These are phyloP conservation scores for Penicillium samsonianum DNA, from an alignment of 495 filamentous ascomycete species.

Conservation along the genomic window DNA sequence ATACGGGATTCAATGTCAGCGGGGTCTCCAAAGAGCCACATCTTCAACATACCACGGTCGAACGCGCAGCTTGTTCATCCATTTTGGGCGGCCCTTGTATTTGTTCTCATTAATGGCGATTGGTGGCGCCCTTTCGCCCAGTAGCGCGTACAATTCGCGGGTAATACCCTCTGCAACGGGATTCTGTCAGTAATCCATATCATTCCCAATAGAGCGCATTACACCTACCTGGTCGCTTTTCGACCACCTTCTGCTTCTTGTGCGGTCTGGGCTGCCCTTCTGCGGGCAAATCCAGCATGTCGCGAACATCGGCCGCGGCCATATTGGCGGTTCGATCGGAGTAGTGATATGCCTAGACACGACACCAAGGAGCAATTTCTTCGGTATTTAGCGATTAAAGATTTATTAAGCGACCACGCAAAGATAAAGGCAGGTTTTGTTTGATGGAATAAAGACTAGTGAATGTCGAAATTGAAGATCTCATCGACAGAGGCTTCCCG, in stretches of 20 bases:
- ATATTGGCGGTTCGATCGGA: slow-evolving; percentile 44
- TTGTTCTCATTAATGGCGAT: slow-evolving; percentile 67
- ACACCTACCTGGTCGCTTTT: slow-evolving; percentile 64
- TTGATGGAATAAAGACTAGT: slow-evolving; percentile 9
- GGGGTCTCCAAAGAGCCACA: background rate
- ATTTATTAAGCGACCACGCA: background rate
- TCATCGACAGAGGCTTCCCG: slow-evolving; percentile 24
- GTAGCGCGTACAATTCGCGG: slow-evolving; percentile 64
- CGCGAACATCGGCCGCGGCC: slow-evolving; percentile 79
- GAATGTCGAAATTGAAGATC: slow-evolving; percentile 18
- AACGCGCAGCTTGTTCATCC: slow-evolving; percentile 54
- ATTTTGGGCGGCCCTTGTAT: slow-evolving; percentile 64
- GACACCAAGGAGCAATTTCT: background rate
- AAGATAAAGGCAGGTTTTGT: background rate
- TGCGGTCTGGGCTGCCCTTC: slow-evolving; percentile 62
- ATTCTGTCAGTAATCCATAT: slow-evolving; percentile 13
- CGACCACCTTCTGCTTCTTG: slow-evolving; percentile 76
- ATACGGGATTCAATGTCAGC: slow-evolving; percentile 5
- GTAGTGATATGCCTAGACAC: slow-evolving; percentile 6
- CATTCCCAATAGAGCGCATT: background rate
- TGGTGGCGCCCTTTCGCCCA: slow-evolving; percentile 68
- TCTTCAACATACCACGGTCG: slow-evolving; percentile 52
- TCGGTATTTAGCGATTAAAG: background rate
- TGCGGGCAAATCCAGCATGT: slow-evolving; percentile 80
- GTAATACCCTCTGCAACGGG: slow-evolving; percentile 67